phyloP scores from a whole-genome alignment of 2,329 filamentous ascomycete species.

The Ascocoryne sarcoides region DNA sequence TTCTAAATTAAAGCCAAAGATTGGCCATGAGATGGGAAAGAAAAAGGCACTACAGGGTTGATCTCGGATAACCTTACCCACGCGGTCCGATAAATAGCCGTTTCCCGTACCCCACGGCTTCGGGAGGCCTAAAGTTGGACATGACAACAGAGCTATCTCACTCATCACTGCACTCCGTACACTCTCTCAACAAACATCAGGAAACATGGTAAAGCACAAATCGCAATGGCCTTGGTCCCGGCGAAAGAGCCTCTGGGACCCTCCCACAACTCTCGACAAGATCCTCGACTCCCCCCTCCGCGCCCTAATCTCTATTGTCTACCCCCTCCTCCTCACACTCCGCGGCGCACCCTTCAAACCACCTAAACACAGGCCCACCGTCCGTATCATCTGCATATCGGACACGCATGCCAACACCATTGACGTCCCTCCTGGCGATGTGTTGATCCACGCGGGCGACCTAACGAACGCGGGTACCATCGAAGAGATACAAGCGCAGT shows the following conservation, averaged over 20 bases:
- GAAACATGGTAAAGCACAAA: slow-evolving; percentile 7
- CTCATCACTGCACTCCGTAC: no score
- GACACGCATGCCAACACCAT: slow-evolving; percentile 70
- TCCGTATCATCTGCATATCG: slow-evolving; percentile 79
- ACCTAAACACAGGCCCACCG: slow-evolving; percentile 42
- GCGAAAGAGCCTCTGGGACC: slow-evolving; percentile 22
- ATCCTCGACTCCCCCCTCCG: slow-evolving; percentile 61
- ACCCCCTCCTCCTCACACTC: slow-evolving; percentile 56
- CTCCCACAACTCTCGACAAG: slow-evolving; percentile 46
- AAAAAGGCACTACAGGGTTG: no score
- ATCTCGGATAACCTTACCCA: no score
- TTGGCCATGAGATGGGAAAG: no score
- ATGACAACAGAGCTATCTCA: no score
- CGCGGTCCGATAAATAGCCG: no score
- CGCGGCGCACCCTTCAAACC: slow-evolving; percentile 57
- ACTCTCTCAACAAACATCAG: no score
- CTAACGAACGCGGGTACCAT: slow-evolving; percentile 65
- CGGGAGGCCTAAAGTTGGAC: no score
- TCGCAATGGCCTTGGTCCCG: slow-evolving; percentile 24
- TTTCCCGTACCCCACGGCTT: no score
- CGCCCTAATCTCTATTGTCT: slow-evolving; percentile 51
- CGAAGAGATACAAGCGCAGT: slow-evolving; percentile 67
- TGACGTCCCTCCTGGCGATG: slow-evolving; percentile 65
- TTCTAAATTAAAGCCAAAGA: no score
- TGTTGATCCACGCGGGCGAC: slow-evolving; percentile 87